Evolutionary conservation across 257 asterid species (phyloP).

Genomic region (Solanum pinnatisectum): DNA sequence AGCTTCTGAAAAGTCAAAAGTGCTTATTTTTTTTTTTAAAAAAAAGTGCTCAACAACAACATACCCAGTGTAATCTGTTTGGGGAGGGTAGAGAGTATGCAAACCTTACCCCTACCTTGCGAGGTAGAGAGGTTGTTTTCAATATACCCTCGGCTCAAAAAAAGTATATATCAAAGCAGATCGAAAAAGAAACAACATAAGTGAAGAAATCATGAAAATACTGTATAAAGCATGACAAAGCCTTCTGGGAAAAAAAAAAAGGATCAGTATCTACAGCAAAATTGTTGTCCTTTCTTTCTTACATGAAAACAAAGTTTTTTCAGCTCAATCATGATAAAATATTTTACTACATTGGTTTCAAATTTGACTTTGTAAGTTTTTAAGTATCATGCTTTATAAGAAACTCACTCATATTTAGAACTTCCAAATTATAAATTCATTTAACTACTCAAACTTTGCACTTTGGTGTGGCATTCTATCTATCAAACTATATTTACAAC

Average conservation of each 20-base stretch:
- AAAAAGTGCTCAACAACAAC: background rate
- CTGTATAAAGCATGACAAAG: background rate
- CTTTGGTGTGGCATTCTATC: background rate
- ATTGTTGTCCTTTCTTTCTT: background rate
- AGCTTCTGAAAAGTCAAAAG: background rate
- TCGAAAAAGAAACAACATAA: background rate
- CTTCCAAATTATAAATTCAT: background rate
- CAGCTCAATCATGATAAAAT: background rate
- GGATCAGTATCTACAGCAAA: background rate
- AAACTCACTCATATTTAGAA: background rate
- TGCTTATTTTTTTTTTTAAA: background rate
- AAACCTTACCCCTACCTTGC: background rate
- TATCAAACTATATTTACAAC: background rate
- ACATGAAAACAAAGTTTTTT: background rate
- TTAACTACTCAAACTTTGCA: background rate
- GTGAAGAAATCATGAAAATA: background rate
- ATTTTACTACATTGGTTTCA: background rate
- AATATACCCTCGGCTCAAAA: background rate
- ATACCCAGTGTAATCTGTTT: background rate
- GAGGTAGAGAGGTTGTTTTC: background rate
- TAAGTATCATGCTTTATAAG: background rate
- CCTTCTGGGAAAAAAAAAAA: background rate
- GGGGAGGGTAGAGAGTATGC: background rate
- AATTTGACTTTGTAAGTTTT: background rate
- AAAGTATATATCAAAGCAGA: background rate